These are phyloP conservation scores for Lobosporangium transversale DNA, from an alignment of 192 early-diverging fungal species.

Conservation along the genomic window DNA sequence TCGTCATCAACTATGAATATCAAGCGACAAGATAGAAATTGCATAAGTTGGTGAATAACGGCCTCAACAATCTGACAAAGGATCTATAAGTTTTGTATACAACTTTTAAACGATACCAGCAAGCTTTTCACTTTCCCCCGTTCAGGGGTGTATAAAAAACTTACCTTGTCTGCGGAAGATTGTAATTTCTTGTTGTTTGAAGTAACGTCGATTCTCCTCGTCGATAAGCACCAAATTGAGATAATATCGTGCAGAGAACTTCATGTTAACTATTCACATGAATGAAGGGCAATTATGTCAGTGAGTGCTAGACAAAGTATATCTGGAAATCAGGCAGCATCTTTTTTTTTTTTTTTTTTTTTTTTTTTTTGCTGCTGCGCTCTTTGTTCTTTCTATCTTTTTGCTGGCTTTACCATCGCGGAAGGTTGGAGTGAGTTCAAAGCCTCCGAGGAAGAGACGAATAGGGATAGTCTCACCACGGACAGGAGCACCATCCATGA, in stretches of 20 bases:
- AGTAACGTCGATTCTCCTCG: conserved; percentile 98
- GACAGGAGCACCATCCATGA: conserved; percentile 99
- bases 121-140: too few relatives aligned
- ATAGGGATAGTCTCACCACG: conserved; percentile 97
- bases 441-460: conserved; percentile 95
- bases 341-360: too few relatives aligned
- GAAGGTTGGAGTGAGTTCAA: conserved; percentile 99
- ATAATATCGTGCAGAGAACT: conserved; percentile 97
- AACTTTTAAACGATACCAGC: too few relatives aligned
- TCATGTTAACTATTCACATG: conserved; percentile 85
- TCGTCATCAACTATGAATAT: background rate
- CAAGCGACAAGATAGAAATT: background rate
- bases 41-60: background rate
- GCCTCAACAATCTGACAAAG: background rate
- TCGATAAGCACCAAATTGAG: conserved; percentile 98
- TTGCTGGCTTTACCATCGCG: conserved; percentile 71
- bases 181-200: conserved; percentile 98
- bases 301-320: background rate
- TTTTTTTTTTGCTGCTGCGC: too few relatives aligned
- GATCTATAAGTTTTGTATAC: too few relatives aligned
- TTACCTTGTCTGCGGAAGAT: conserved; percentile 72
- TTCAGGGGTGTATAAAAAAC: conserved; percentile 3
- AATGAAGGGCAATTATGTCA: background rate
- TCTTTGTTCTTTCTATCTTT: too few relatives aligned
- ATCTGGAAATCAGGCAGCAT: too few relatives aligned